These are phyloP conservation scores for Leishmania tropica DNA, from an alignment of 208 protist genomes.

Conservation along the genomic window DNA sequence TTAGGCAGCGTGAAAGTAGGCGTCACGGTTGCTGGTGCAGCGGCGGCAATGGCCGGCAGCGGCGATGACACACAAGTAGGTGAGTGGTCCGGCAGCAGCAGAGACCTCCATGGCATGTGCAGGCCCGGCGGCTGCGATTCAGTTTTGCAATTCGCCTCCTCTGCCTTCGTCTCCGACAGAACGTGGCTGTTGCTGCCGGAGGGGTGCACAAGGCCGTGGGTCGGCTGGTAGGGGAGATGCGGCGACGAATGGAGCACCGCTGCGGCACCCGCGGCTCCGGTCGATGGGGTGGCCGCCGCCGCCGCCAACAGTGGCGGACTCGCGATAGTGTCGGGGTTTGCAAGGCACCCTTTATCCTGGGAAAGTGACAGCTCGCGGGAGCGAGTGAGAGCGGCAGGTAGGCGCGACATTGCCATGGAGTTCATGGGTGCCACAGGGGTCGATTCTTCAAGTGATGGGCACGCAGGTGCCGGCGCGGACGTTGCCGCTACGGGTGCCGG, in stretches of 20 bases:
- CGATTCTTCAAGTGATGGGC: neutral
- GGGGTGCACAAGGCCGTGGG: neutral
- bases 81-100: neutral
- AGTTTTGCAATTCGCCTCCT: neutral
- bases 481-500: neutral
- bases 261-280: neutral
- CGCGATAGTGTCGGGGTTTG: neutral
- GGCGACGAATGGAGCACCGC: neutral
- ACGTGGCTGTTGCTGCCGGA: neutral
- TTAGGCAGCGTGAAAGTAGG: neutral
- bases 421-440: neutral
- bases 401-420: neutral
- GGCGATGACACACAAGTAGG: neutral
- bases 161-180: neutral
- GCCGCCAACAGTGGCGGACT: neutral
- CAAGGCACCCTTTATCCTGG: neutral
- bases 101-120: neutral
- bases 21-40: neutral
- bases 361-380: constrained; percentile 6
- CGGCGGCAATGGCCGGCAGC: neutral
- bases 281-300: neutral
- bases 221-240: neutral
- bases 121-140: neutral
- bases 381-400: constrained; percentile 1
- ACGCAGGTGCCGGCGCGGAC: neutral